A percentile compares a stretch with the other conserved stretches of the same genome.
phyloP scores from a whole-genome alignment of 495 filamentous ascomycete species.

The Aspergillus cristatus region DNA sequence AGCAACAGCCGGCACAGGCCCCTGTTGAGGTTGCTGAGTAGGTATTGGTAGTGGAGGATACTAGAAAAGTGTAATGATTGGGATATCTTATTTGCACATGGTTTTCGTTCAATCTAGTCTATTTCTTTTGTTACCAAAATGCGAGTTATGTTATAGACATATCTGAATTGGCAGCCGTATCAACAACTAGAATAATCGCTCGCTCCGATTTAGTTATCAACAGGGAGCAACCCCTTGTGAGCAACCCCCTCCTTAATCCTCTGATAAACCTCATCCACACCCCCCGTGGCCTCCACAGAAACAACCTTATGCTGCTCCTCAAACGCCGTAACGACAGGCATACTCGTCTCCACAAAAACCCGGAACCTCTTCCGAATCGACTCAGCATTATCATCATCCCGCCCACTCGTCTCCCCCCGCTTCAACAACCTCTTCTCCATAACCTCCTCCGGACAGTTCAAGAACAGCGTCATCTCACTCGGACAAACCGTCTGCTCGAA shows the following conservation, averaged over 20 bases:
- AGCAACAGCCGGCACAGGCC: constrained; percentile 24
- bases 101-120: too few species aligned
- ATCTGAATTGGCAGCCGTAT: too few species aligned
- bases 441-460: constrained; percentile 79
- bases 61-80: background rate
- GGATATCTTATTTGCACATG: too few species aligned
- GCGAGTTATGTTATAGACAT: too few species aligned
- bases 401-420: constrained; percentile 82
- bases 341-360: constrained; percentile 87
- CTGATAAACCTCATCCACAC: constrained; percentile 66
- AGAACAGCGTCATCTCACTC: constrained; percentile 77
- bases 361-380: constrained; percentile 92
- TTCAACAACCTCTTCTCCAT: constrained; percentile 78
- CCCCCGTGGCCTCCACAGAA: constrained; percentile 57
- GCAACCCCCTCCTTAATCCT: constrained; percentile 49
- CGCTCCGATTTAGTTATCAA: too few species aligned
- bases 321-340: constrained; percentile 90
- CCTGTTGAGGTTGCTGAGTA: constrained; percentile 22
- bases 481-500: constrained; percentile 87
- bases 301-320: constrained; percentile 69
- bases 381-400: constrained; percentile 89
- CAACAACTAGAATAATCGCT: too few species aligned
- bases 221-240: constrained; percentile 31
- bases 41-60: constrained; percentile 6
- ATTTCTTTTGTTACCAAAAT: too few species aligned